Conservation (phyloP, 495 filamentous ascomycete species). For the Penicillium daleae region DNA sequence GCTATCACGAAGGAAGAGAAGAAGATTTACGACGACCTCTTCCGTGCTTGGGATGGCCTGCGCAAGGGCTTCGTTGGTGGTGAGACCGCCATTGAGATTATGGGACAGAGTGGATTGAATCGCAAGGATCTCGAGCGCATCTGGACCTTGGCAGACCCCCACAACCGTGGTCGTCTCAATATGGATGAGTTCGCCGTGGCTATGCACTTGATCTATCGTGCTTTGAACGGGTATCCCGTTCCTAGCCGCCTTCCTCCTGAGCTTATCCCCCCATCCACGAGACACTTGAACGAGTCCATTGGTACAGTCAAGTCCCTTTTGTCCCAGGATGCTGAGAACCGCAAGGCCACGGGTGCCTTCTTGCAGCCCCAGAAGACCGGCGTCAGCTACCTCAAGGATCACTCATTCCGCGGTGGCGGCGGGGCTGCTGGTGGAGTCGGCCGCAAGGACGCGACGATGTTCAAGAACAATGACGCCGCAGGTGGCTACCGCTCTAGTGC, state of each 20-base stretch:
- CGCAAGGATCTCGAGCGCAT: slow-evolving; percentile 87
- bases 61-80: slow-evolving; percentile 92
- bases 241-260: slow-evolving; percentile 92
- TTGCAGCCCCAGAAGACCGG: slow-evolving; percentile 95
- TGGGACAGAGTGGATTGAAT: slow-evolving; percentile 92
- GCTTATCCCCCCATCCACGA: slow-evolving; percentile 93
- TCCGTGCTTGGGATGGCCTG: slow-evolving; percentile 96
- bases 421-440: slow-evolving; percentile 43
- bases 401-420: slow-evolving; percentile 76
- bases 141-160: slow-evolving; percentile 93
- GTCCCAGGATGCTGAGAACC: slow-evolving; percentile 82
- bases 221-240: slow-evolving; percentile 92
- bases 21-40: slow-evolving; percentile 92
- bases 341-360: slow-evolving; percentile 82
- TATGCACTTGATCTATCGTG: slow-evolving; percentile 98
- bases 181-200: slow-evolving; percentile 98
- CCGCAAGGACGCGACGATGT: slow-evolving; percentile 94
- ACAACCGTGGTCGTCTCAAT: slow-evolving; percentile 90
- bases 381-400: slow-evolving; percentile 93
- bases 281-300: slow-evolving; percentile 89
- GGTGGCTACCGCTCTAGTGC: slow-evolving; percentile 94
- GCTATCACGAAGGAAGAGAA: slow-evolving; percentile 99
- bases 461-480: slow-evolving; percentile 87
- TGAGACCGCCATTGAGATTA: slow-evolving; percentile 94
- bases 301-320: slow-evolving; percentile 91